Evolutionary conservation across 805 yeast genomes (phyloP).

Genomic region (Ogataea minuta): DNA sequence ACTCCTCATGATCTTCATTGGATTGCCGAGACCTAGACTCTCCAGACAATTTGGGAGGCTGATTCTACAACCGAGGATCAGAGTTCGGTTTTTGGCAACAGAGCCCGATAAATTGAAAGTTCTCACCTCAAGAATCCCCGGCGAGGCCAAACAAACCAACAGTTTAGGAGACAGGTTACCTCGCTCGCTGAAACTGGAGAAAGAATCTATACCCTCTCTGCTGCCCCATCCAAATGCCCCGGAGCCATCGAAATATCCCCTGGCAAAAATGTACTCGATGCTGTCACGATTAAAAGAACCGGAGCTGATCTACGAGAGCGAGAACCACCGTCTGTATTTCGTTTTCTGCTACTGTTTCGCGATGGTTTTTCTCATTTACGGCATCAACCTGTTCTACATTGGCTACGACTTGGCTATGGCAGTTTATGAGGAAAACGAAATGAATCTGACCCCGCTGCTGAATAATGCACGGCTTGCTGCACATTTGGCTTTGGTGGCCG

Average conservation of each 20-base stretch:
- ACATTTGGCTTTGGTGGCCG: constrained; percentile 35
- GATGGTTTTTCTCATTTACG: constrained; percentile 66
- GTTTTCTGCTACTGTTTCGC: constrained; percentile 67
- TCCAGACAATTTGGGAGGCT: neutral
- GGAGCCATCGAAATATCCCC: constrained; percentile 56
- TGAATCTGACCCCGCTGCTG: constrained; percentile 27
- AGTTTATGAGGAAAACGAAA: constrained; percentile 32
- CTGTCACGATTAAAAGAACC: constrained; percentile 54
- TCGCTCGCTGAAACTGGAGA: constrained; percentile 55
- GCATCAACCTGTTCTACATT: constrained; percentile 42
- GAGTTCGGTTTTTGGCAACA: neutral
- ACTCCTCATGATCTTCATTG: constrained; percentile 4
- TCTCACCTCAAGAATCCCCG: constrained; percentile 51
- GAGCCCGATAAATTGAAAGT: constrained; percentile 27
- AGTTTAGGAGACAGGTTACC: constrained; percentile 61
- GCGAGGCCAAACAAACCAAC: constrained; percentile 46
- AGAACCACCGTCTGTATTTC: constrained; percentile 77
- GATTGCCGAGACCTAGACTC: neutral
- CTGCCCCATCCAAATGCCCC: constrained; percentile 80
- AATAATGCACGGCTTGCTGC: constrained; percentile 23
- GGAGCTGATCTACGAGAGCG: constrained; percentile 78
- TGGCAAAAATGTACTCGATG: constrained; percentile 60
- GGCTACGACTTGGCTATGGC: constrained; percentile 29
- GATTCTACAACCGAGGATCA: neutral
- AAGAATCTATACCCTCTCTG: constrained; percentile 62